phyloP scores from a whole-genome alignment of 495 filamentous ascomycete genomes.

The Aspergillus egyptiacus region DNA sequence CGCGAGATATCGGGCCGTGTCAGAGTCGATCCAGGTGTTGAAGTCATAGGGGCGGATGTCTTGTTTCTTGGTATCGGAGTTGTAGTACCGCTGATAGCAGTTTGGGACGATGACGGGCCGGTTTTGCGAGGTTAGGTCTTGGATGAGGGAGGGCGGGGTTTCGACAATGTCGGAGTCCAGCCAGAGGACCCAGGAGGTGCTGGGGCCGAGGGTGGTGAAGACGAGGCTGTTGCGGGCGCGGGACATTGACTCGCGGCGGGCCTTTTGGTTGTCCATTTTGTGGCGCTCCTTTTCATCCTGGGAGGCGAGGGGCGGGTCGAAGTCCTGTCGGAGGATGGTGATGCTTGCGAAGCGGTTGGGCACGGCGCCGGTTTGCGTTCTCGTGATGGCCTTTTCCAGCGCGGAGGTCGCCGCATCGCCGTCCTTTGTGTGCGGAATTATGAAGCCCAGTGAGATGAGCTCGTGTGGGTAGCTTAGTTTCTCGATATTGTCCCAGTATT shows the following conservation, averaged over 20 bases:
- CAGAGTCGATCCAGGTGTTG: slow-evolving; percentile 92
- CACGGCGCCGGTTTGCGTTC: slow-evolving; percentile 73
- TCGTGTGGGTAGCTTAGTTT: slow-evolving; percentile 85
- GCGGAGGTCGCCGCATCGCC: slow-evolving; percentile 76
- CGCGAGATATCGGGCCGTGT: slow-evolving; percentile 66
- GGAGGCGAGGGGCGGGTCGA: slow-evolving; percentile 71
- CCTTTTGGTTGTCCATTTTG: slow-evolving; percentile 82
- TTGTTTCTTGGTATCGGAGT: slow-evolving; percentile 60
- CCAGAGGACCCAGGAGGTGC: slow-evolving; percentile 95
- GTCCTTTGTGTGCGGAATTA: slow-evolving; percentile 83
- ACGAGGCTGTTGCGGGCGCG: slow-evolving; percentile 88
- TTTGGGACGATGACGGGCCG: slow-evolving; percentile 89
- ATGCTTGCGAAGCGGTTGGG: slow-evolving; percentile 83
- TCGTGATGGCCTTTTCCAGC: slow-evolving; percentile 76
- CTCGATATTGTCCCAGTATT: slow-evolving; percentile 93
- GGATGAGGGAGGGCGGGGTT: slow-evolving; percentile 77
- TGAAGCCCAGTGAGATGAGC: slow-evolving; percentile 91
- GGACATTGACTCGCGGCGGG: slow-evolving; percentile 81
- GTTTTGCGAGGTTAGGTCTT: slow-evolving; percentile 84
- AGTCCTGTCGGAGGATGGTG: slow-evolving; percentile 92
- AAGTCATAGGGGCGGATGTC: slow-evolving; percentile 87
- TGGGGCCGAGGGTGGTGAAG: slow-evolving; percentile 95
- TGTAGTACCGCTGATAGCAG: slow-evolving; percentile 85
- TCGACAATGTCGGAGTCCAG: slow-evolving; percentile 90
- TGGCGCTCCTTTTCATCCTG: slow-evolving; percentile 87